Percentiles rank a stretch among this genome's conserved stretches.
Evolutionary conservation across 2,329 filamentous ascomycete species (phyloP).

Genomic region (Botrytis fabae): DNA sequence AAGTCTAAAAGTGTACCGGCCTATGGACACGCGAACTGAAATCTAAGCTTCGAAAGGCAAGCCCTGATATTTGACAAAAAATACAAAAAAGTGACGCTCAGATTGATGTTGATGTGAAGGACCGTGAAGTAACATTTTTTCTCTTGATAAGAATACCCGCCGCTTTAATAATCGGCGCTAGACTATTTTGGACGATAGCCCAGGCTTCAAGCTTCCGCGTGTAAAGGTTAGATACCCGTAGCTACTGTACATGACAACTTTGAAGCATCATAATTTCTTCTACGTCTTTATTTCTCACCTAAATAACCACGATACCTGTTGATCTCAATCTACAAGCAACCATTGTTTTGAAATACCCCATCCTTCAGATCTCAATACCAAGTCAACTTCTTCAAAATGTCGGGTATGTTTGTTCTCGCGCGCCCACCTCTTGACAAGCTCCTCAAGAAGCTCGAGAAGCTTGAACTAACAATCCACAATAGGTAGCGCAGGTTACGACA

Average conservation of each 20-base stretch:
- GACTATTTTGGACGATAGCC: conserved; percentile 20
- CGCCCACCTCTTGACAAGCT: conserved; percentile 24
- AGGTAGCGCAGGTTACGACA: conserved; percentile 90
- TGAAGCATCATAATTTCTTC: conserved; percentile 17
- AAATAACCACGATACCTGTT: not conserved
- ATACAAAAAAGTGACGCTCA: not conserved
- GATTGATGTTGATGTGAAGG: conserved; percentile 17
- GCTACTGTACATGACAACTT: conserved; percentile 19
- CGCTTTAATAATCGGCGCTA: conserved; percentile 20
- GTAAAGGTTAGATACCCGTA: conserved; percentile 9
- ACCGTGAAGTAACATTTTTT: conserved; percentile 23
- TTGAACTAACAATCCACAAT: conserved; percentile 37
- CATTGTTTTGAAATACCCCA: not conserved
- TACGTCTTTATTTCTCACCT: not conserved
- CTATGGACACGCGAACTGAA: not conserved
- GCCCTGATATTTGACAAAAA: not conserved
- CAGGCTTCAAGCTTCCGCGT: conserved; percentile 26
- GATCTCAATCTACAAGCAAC: not conserved
- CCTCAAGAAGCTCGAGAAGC: conserved; percentile 16
- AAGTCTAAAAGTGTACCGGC: conserved; percentile 8
- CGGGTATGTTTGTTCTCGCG: conserved; percentile 40
- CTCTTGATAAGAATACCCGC: conserved; percentile 21
- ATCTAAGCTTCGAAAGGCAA: not conserved
- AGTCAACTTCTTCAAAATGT: conserved; percentile 39
- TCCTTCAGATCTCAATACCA: not conserved